Base-by-base conservation (phyloP, 2,329 filamentous ascomycete genomes). In the Hansfordia pulvinata region DNA sequence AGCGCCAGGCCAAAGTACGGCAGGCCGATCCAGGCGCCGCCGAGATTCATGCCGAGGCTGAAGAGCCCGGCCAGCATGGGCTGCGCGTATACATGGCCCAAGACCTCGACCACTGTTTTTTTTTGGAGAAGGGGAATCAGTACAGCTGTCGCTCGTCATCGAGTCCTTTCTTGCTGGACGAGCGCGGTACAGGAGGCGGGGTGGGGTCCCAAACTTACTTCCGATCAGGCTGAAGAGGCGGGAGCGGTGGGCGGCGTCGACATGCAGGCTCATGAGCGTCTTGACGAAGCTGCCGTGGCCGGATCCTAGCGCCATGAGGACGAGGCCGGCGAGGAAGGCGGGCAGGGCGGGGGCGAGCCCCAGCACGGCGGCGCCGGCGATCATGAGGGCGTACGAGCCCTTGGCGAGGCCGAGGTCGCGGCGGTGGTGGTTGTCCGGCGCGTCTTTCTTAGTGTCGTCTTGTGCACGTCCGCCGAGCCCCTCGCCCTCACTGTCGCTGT, bases 1-100 rank as follows among this genome's bases (percentile, higher is more conserved):
- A 32, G 27, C 2, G 41, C 33, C 6, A 49, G 10, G 2, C 38
- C 44, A 23, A 36, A 38, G 30, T 47, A 49, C 5, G 45, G 45
- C 13, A 50, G 35, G 2, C 46, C 45, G 10, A 48, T 43, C 45
- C 45, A 49, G 6, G 19, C 36, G 2, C 38, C 41, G 2, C 35
- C 39, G 7, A 42, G 31, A 8, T 29, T 37, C 40, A 50, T 36
- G 4, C 46, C 47, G 3, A 47, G 20, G 3, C 42, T 25, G 33
- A 49, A 49, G n/a, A 50, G 39, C 1, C 29, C 40, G 1, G 46
- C 46, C 4, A 51, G 36, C 27, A 49, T 19, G 1, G 44, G 46
- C 16, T 38, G 39, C 3, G 40, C 37, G 18, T 47, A 49, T 5
- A 47, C 32, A 13, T 30, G 35, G 6, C 46, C 45, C 15, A 49